Base-by-base conservation (phyloP, 1,284 basidiomycete genomes). In the Neolentinus lepideus region DNA sequence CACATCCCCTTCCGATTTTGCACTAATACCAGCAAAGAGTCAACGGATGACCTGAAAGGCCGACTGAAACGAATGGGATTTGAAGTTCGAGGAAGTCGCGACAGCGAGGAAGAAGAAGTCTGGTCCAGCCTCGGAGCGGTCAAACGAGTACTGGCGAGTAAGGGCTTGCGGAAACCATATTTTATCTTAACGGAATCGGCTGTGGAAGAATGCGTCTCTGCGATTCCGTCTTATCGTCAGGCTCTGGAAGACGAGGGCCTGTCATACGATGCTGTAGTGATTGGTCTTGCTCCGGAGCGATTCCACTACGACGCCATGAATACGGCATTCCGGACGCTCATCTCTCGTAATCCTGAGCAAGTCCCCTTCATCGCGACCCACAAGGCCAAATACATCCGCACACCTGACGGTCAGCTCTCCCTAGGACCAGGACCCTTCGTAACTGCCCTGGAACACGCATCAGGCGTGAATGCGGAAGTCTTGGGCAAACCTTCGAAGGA, bases 361-460 rank as follows among this genome's bases (percentile, higher is more conserved):
- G 53, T 70, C 1, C 72, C 71, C 1, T 71, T 86, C 29, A 76
- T 86, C 25, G 80, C 83, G 0, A 79, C 83, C 0, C 84, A 83
- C 66, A 74, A 77, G 55, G 80, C 80, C 12, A 73, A 74, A 45
- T 81, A 79, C 60, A 66, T 80, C 24, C 66, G 69, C 1, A 59
- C 62, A 4, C 45, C 50, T 26, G 75, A 79, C 31, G 76, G 73
- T 0, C 71, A 71, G 1, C 71, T 88, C 3, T 83, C 81, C 1
- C 71, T 90, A 12, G 88, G 87, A 1, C 82, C 84, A 0, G 87
- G 87, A 0, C 83, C 85, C 0, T 90, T 89, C 61, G 78, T 90
- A 3, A 64, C 71, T 1, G 84, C 83, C 0, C 72, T 90, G 4
- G 87, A 89, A 61, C 67, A 71, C 21, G 84, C 84, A 0, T 61